Percentiles rank a stretch among this genome's conserved stretches.
phyloP scores from a whole-genome alignment of 106 monocot species.

The Triglochin maritima region DNA sequence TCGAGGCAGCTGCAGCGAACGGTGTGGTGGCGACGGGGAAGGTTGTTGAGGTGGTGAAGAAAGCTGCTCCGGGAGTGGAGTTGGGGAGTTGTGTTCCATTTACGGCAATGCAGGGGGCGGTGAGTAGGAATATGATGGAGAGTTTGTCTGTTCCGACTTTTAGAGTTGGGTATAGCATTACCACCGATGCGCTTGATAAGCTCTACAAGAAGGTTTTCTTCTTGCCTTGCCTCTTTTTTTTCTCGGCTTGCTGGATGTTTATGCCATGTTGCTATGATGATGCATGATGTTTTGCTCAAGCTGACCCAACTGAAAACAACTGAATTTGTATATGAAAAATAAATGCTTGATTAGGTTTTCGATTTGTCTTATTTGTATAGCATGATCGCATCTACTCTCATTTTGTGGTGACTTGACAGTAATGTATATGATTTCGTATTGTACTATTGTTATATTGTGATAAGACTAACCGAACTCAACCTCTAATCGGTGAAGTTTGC shows the following conservation, averaged over 20 bases:
- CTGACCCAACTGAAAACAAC: too few relatives aligned
- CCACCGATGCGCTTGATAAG: slow-evolving; percentile 65
- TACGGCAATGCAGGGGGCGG: slow-evolving; percentile 84
- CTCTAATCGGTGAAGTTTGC: too few relatives aligned
- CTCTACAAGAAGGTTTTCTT: slow-evolving; percentile 74
- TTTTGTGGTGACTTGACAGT: too few relatives aligned
- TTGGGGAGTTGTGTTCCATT: slow-evolving; percentile 65
- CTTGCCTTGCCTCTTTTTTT: background rate
- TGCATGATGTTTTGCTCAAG: too few relatives aligned
- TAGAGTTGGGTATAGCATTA: slow-evolving; percentile 81
- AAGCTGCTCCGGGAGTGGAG: slow-evolving; percentile 18
- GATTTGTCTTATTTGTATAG: too few relatives aligned
- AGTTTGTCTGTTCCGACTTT: slow-evolving; percentile 82
- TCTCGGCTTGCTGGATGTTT: background rate
- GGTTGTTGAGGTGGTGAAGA: background rate
- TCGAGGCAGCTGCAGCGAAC: slow-evolving; percentile 42
- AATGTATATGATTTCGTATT: too few relatives aligned
- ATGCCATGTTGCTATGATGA: too few relatives aligned
- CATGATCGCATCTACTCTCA: too few relatives aligned
- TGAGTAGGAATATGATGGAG: slow-evolving; percentile 85
- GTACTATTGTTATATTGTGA: too few relatives aligned
- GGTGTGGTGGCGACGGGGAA: background rate
- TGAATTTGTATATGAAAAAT: too few relatives aligned
- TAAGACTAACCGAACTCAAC: too few relatives aligned
- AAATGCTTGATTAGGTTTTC: too few relatives aligned